Conservation (phyloP, 2,329 filamentous ascomycete genomes). For the Aspergillus neoniger region DNA sequence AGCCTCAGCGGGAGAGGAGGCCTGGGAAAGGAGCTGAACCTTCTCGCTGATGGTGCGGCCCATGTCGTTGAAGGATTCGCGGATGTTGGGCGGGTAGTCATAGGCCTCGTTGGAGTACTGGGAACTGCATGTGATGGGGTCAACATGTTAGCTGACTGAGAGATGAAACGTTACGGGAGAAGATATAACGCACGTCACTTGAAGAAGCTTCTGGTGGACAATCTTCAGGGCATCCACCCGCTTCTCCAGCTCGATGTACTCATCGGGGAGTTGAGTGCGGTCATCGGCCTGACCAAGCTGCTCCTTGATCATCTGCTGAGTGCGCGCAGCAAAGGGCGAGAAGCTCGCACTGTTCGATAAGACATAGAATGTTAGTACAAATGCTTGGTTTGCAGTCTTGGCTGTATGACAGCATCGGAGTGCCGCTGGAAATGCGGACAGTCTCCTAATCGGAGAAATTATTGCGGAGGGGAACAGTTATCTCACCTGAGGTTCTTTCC, state of each 20-base stretch:
- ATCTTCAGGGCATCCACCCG: slow-evolving; percentile 95
- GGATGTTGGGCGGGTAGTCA: slow-evolving; percentile 97
- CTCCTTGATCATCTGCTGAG: slow-evolving; percentile 97
- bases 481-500: slow-evolving; percentile 70
- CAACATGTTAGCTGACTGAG: slow-evolving; percentile 2
- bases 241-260: slow-evolving; percentile 99
- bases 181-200: slow-evolving; percentile 75
- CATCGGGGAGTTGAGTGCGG: slow-evolving; percentile 95
- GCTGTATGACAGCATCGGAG: neutral
- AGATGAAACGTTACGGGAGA: neutral
- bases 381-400: slow-evolving; percentile 9
- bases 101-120: slow-evolving; percentile 87
- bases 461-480: slow-evolving; percentile 6
- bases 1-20: slow-evolving; percentile 83
- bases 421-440: slow-evolving; percentile 3
- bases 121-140: slow-evolving; percentile 58
- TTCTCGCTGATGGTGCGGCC: slow-evolving; percentile 96
- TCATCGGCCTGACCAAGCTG: slow-evolving; percentile 93
- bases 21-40: slow-evolving; percentile 83
- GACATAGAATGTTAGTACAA: slow-evolving; percentile 38
- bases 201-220: slow-evolving; percentile 95
- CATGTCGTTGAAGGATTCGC: slow-evolving; percentile 95
- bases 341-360: slow-evolving; percentile 72
- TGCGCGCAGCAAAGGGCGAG: slow-evolving; percentile 89
- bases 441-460: slow-evolving; percentile 6